Conservation (phyloP, 495 filamentous ascomycete species). For the Entonaema liquescens region DNA sequence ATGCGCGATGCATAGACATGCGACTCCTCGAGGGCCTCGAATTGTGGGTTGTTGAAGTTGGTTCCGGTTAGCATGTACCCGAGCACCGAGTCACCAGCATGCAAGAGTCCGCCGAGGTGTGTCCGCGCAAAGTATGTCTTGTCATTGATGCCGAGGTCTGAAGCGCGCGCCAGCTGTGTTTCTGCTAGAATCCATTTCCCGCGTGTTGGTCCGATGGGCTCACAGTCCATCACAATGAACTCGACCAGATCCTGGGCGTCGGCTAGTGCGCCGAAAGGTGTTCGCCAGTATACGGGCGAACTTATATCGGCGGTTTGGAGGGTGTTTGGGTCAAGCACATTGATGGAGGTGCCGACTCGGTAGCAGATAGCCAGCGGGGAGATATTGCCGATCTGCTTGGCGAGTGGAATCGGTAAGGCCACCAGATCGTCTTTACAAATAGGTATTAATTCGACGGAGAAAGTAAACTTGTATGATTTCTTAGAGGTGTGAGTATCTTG, state of each 20-base stretch:
- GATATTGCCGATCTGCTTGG: constrained; percentile 86
- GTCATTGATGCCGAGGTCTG: constrained; percentile 89
- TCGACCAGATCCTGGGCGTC: constrained; percentile 87
- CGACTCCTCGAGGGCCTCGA: constrained; percentile 79
- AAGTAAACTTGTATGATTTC: constrained; percentile 93
- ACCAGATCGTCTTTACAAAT: constrained; percentile 98
- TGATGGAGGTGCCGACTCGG: constrained; percentile 87
- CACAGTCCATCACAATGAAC: constrained; percentile 95
- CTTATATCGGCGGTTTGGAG: constrained; percentile 89
- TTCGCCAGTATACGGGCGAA: constrained; percentile 83
- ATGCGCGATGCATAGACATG: constrained; percentile 75
- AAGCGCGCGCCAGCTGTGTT: constrained; percentile 83
- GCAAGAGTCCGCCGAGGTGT: constrained; percentile 86
- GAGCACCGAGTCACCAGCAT: constrained; percentile 89
- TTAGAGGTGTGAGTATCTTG: constrained; percentile 89
- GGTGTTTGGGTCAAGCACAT: constrained; percentile 88
- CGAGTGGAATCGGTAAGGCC: constrained; percentile 87
- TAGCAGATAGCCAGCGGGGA: constrained; percentile 83
- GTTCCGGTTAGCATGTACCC: constrained; percentile 89
- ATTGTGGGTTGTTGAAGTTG: constrained; percentile 88
- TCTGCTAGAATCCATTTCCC: constrained; percentile 88
- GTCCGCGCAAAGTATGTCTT: constrained; percentile 86
- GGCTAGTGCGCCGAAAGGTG: constrained; percentile 82
- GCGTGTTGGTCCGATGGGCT: constrained; percentile 72
- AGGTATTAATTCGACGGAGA: constrained; percentile 83